phyloP scores from a whole-genome alignment of 2,329 filamentous ascomycete species.

The Alternaria gaisen region DNA sequence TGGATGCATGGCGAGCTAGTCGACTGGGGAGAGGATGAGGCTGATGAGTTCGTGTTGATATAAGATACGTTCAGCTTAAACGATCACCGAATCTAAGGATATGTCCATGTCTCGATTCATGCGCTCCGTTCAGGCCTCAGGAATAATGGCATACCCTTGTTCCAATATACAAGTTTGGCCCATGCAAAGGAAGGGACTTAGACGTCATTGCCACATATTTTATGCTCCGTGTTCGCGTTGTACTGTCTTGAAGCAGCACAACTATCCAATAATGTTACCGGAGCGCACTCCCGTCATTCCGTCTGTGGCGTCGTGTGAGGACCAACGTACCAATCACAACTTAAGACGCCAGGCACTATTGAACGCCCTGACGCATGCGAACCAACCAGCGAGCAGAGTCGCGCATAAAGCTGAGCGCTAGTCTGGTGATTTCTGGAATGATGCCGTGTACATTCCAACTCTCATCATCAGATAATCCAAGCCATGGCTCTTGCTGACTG shows the following conservation, averaged over 20 bases:
- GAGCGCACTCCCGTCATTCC: slow-evolving; percentile 9
- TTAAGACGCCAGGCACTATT: neutral
- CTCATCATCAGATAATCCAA: slow-evolving; percentile 1
- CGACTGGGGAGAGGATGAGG: slow-evolving; percentile 13
- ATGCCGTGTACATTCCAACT: neutral
- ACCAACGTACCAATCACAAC: slow-evolving; percentile 6
- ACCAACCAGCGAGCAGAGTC: neutral
- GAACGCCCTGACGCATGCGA: neutral
- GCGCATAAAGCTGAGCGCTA: neutral
- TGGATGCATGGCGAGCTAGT: slow-evolving; percentile 14
- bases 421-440: neutral
- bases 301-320: slow-evolving; percentile 10
- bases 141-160: neutral
- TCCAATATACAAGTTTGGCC: neutral
- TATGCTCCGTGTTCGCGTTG: neutral
- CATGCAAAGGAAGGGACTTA: neutral
- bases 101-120: neutral
- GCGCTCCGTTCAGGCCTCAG: neutral
- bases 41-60: slow-evolving; percentile 10
- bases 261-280: neutral
- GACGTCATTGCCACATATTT: neutral
- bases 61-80: neutral
- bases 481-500: neutral
- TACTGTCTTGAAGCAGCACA: neutral
- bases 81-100: neutral